Percentiles rank a stretch among this genome's conserved stretches.
Evolutionary conservation across 2,329 filamentous ascomycete species (phyloP).

Genomic region (Zymoseptoria passerinii): DNA sequence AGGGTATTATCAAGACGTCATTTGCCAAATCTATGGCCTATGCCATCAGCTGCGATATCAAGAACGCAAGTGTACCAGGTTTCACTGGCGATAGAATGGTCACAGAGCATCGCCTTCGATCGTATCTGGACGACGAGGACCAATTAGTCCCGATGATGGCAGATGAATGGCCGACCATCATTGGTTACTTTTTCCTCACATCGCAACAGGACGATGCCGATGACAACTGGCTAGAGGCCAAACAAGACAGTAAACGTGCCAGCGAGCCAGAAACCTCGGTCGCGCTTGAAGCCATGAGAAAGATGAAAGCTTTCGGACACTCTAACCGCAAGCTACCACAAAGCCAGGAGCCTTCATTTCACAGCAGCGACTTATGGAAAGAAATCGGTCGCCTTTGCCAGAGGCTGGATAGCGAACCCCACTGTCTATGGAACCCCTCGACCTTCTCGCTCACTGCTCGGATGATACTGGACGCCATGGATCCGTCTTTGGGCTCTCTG

Average conservation of each 20-base stretch:
- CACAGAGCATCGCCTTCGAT: constrained; percentile 47
- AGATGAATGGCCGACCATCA: constrained; percentile 64
- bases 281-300: constrained; percentile 56
- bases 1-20: constrained; percentile 54
- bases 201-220: constrained; percentile 66
- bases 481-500: constrained; percentile 74
- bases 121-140: constrained; percentile 56
- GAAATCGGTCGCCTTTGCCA: constrained; percentile 72
- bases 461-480: constrained; percentile 69
- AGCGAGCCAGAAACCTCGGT: neutral
- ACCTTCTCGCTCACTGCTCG: constrained; percentile 45
- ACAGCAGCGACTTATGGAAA: constrained; percentile 63
- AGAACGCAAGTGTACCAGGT: constrained; percentile 9
- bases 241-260: constrained; percentile 41
- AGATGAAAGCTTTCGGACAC: constrained; percentile 61
- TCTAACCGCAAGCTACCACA: constrained; percentile 59
- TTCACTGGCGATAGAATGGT: neutral
- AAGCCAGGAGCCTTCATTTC: constrained; percentile 82
- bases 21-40: constrained; percentile 80
- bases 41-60: constrained; percentile 68
- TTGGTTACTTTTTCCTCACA: constrained; percentile 66
- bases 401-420: constrained; percentile 57
- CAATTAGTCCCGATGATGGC: constrained; percentile 55
- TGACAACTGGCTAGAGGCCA: constrained; percentile 43
- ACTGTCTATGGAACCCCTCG: constrained; percentile 19